Percentiles rank a stretch among this genome's conserved stretches.
Evolutionary conservation across 805 yeast species (phyloP).

Genomic region (Ogataea pilisensis): DNA sequence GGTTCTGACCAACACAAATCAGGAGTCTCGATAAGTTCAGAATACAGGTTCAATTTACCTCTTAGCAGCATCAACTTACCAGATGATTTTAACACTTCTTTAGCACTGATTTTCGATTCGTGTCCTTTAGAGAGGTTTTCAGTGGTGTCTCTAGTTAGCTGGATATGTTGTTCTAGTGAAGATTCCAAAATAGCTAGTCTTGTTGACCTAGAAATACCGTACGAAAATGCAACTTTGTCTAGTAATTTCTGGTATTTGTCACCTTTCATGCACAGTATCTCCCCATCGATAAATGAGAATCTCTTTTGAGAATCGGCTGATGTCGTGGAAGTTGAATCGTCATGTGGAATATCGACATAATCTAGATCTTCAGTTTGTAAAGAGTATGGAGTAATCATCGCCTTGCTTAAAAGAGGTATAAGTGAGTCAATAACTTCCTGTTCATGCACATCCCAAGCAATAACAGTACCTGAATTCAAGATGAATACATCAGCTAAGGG

Average conservation of each 20-base stretch:
- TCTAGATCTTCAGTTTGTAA: constrained; percentile 87
- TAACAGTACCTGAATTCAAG: constrained; percentile 72
- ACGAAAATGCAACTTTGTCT: constrained; percentile 85
- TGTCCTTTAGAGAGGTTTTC: constrained; percentile 63
- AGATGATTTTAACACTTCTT: constrained; percentile 62
- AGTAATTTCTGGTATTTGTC: constrained; percentile 46
- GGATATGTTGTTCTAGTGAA: constrained; percentile 65
- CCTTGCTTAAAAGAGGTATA: constrained; percentile 47
- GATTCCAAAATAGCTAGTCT: constrained; percentile 76
- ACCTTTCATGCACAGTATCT: constrained; percentile 64
- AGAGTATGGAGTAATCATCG: constrained; percentile 44
- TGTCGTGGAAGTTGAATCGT: no score
- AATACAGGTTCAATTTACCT: constrained; percentile 79
- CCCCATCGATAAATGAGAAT: constrained; percentile 47
- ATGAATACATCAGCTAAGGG: constrained; percentile 53
- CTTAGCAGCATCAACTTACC: constrained; percentile 73
- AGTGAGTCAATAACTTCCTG: constrained; percentile 40
- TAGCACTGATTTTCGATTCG: constrained; percentile 46
- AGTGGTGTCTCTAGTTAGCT: constrained; percentile 58
- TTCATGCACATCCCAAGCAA: constrained; percentile 80
- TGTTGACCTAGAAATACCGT: constrained; percentile 84
- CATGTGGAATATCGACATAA: constrained; percentile 44
- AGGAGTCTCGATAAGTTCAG: constrained; percentile 88
- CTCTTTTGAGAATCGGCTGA: no score
- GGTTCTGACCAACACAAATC: constrained; percentile 95